Conservation (phyloP, 768 basidiomycete species). For the Suillus paluster region DNA sequence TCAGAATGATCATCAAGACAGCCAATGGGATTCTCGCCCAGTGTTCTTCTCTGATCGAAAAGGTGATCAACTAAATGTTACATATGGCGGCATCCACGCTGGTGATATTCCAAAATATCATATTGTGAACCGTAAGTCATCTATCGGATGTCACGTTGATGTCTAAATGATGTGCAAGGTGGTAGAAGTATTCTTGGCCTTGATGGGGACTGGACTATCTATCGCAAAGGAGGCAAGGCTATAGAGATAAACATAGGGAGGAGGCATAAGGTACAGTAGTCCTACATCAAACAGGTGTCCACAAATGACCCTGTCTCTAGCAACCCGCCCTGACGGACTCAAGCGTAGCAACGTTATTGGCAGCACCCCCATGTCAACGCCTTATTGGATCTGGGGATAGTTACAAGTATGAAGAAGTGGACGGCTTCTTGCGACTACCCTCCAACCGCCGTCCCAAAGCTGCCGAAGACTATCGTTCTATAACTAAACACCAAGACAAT, state of each 20-base stretch:
- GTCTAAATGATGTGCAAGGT: constrained; percentile 52
- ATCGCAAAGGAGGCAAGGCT: constrained; percentile 60
- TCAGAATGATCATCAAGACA: constrained; percentile 21
- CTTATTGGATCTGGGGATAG: constrained; percentile 43
- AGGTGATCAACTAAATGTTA: constrained; percentile 68
- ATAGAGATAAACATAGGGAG: constrained; percentile 56
- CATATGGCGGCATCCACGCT: constrained; percentile 66
- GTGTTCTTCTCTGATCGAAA: constrained; percentile 67
- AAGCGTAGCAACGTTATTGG: constrained; percentile 55
- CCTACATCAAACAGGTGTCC: constrained; percentile 8
- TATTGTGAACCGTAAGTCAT: constrained; percentile 56
- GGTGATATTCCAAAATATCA: constrained; percentile 72
- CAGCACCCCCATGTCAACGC: constrained; percentile 53
- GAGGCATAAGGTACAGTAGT: constrained; percentile 45
- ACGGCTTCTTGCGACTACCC: constrained; percentile 67
- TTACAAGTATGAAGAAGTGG: constrained; percentile 61
- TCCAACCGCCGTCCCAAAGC: constrained; percentile 38
- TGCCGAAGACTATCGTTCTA: constrained; percentile 56
- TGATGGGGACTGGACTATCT: constrained; percentile 50
- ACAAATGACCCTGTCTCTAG: constrained; percentile 27
- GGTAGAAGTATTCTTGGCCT: constrained; percentile 67
- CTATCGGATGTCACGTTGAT: constrained; percentile 26
- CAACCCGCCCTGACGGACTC: constrained; percentile 62
- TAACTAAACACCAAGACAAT: constrained; percentile 36
- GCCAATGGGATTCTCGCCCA: constrained; percentile 32